phyloP scores from a whole-genome alignment of 2,329 filamentous ascomycete species.

The Ophiocordyceps camponoti-saundersi region DNA sequence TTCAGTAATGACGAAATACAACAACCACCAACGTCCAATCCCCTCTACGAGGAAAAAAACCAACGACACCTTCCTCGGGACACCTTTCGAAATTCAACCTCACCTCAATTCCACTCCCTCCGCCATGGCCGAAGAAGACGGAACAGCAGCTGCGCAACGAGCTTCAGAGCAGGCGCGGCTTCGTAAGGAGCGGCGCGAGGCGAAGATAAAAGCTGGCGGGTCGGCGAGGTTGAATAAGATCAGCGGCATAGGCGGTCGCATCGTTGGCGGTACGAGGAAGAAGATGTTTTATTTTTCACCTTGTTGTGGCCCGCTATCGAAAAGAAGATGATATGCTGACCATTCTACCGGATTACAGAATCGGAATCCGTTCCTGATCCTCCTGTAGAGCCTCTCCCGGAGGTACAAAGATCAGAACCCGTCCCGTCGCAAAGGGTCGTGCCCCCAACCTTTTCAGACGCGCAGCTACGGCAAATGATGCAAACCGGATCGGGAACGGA shows the following conservation, averaged over 20 bases:
- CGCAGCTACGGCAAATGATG: slow-evolving; percentile 49
- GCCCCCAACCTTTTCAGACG: slow-evolving; percentile 27
- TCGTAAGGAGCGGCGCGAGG: slow-evolving; percentile 63
- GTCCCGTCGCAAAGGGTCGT: no score
- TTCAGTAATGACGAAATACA: no score
- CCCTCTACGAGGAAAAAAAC: no score
- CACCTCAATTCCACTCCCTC: not conserved
- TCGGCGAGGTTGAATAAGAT: slow-evolving; percentile 58
- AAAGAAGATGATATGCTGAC: no score
- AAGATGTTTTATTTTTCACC: not conserved
- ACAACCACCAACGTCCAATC: no score
- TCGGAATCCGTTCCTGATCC: no score
- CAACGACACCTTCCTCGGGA: no score
- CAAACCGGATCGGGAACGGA: slow-evolving; percentile 18
- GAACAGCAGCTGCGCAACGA: slow-evolving; percentile 23
- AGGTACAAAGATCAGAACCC: no score
- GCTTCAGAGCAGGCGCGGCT: slow-evolving; percentile 52
- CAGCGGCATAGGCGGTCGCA: slow-evolving; percentile 43
- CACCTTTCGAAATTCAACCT: no score
- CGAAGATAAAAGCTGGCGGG: slow-evolving; percentile 59
- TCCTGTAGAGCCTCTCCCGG: no score
- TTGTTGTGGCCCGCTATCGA: no score
- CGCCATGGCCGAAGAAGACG: not conserved
- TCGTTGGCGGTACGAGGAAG: slow-evolving; percentile 12
- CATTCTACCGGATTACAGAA: no score